A percentile compares a stretch with the other conserved stretches of the same genome.
Conservation (phyloP, 306 rosid genomes). For the Vachellia pachyceras region DNA sequence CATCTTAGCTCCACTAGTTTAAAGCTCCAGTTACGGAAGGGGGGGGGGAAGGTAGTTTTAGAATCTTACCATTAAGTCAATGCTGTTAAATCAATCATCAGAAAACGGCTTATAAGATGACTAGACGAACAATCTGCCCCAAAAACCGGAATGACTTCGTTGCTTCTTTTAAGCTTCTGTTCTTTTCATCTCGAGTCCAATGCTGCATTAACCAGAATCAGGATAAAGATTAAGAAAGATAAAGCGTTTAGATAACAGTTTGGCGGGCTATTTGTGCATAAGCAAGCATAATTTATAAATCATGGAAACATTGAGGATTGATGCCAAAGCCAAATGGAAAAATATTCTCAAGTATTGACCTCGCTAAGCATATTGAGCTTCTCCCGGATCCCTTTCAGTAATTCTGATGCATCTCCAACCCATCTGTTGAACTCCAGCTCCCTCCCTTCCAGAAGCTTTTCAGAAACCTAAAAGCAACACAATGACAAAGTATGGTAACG, state of each 20-base stretch:
- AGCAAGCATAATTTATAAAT: too few relatives aligned
- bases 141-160: conserved; percentile 71
- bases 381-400: conserved; percentile 72
- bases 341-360: conserved; percentile 52
- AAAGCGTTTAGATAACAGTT: too few relatives aligned
- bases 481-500: conserved; percentile 1
- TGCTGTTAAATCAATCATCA: conserved; percentile 17
- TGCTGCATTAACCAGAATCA: conserved; percentile 57
- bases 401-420: conserved; percentile 68
- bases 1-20: conserved; percentile 12
- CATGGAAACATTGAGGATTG: neutral
- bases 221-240: neutral
- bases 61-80: conserved; percentile 40
- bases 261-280: too few relatives aligned
- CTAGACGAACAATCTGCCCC: conserved; percentile 82
- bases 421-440: conserved; percentile 76
- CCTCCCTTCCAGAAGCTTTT: conserved; percentile 71
- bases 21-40: neutral
- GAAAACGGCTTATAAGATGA: conserved; percentile 55
- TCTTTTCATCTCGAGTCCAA: conserved; percentile 82
- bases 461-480: conserved; percentile 63
- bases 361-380: conserved; percentile 84
- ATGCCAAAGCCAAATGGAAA: conserved; percentile 24
- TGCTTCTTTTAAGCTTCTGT: conserved; percentile 82
- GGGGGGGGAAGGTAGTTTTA: conserved; percentile 1